These are phyloP conservation scores for Thielaviopsis ethacetica DNA, from an alignment of 2,329 filamentous ascomycete genomes.

Conservation along the genomic window DNA sequence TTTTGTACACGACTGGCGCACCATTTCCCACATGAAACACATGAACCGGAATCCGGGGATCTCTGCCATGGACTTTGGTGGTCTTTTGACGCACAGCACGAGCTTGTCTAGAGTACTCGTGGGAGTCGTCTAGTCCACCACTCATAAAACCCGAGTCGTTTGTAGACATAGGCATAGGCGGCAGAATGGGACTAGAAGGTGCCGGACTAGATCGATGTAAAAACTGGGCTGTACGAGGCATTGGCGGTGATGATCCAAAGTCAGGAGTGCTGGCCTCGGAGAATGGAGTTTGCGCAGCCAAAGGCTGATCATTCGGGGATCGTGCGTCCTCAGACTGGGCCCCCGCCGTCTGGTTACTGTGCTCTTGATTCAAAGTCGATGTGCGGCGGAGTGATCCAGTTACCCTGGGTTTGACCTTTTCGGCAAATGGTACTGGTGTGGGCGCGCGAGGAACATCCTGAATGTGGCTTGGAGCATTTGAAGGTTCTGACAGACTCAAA, in stretches of 20 bases:
- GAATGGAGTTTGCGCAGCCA: slow-evolving; percentile 33
- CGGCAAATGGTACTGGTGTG: slow-evolving; percentile 47
- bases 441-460: slow-evolving; percentile 63
- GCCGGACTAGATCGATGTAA: slow-evolving; percentile 40
- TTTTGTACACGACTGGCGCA: slow-evolving; percentile 4
- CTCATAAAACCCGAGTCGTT: slow-evolving; percentile 76
- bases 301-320: slow-evolving; percentile 34
- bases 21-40: slow-evolving; percentile 8
- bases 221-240: slow-evolving; percentile 45
- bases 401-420: slow-evolving; percentile 6
- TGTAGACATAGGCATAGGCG: slow-evolving; percentile 45
- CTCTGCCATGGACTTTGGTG: slow-evolving; percentile 6
- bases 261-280: slow-evolving; percentile 58
- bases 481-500: slow-evolving; percentile 34
- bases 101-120: slow-evolving; percentile 23
- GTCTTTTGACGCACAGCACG: not conserved
- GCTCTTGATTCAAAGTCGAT: slow-evolving; percentile 39
- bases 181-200: slow-evolving; percentile 65
- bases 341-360: slow-evolving; percentile 20
- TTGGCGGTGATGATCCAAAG: slow-evolving; percentile 79
- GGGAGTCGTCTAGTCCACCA: slow-evolving; percentile 52
- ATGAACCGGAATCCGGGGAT: slow-evolving; percentile 8
- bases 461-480: slow-evolving; percentile 31
- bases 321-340: slow-evolving; percentile 33
- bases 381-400: slow-evolving; percentile 37